These are phyloP conservation scores for Pythium aquatile DNA, from an alignment of 352 stramenopile genomes.

Conservation along the genomic window DNA sequence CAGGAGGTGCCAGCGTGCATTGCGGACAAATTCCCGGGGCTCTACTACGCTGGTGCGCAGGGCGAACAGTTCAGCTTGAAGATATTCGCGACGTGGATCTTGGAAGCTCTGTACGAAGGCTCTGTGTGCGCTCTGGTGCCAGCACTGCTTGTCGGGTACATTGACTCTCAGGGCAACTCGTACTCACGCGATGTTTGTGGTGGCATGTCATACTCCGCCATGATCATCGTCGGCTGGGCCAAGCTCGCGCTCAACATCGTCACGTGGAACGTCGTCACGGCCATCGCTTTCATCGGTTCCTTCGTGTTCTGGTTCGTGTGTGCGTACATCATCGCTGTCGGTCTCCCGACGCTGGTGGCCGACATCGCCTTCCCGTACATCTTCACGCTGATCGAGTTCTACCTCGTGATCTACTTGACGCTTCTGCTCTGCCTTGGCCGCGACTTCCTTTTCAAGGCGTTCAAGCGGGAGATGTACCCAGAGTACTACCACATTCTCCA, in stretches of 20 bases:
- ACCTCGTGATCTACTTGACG: constrained; percentile 68
- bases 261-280: constrained; percentile 70
- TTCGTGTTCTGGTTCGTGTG: constrained; percentile 78
- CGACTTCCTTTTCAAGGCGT: constrained; percentile 83
- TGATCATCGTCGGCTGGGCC: constrained; percentile 77
- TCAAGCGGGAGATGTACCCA: constrained; percentile 78
- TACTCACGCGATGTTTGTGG: constrained; percentile 72
- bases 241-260: constrained; percentile 86
- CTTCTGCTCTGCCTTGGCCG: constrained; percentile 71
- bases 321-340: constrained; percentile 57
- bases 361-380: constrained; percentile 81
- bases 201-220: constrained; percentile 70
- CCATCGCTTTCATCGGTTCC: constrained; percentile 52
- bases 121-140: constrained; percentile 68
- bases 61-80: constrained; percentile 79
- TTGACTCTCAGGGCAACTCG: constrained; percentile 59
- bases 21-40: constrained; percentile 69
- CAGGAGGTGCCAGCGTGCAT: constrained; percentile 74
- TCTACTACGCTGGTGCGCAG: constrained; percentile 80
- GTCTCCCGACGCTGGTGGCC: constrained; percentile 51
- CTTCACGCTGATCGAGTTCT: constrained; percentile 72
- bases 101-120: constrained; percentile 78
- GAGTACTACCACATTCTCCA: constrained; percentile 90
- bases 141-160: constrained; percentile 48
- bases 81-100: constrained; percentile 83